Evolutionary conservation across 2,329 filamentous ascomycete species (phyloP).

Genomic region (Ascochyta pisi): DNA sequence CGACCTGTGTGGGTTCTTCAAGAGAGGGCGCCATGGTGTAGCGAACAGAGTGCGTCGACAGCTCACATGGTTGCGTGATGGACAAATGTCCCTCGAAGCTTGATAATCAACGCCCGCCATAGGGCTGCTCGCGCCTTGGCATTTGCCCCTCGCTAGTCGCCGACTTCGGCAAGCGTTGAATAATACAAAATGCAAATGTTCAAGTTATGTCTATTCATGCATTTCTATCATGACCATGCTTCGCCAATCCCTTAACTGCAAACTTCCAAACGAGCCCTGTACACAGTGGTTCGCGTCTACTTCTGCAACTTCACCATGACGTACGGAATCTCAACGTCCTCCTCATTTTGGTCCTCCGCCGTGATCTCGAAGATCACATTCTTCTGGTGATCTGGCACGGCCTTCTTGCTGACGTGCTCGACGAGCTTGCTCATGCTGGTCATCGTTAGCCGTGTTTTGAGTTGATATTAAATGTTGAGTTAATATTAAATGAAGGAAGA

Average conservation of each 20-base stretch:
- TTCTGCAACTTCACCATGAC: conserved; percentile 79
- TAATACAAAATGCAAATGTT: too few relatives aligned
- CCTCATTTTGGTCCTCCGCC: conserved; percentile 83
- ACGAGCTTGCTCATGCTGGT: conserved; percentile 84
- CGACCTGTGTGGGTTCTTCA: conserved; percentile 72
- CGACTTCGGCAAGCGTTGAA: conserved; percentile 1
- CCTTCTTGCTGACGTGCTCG: conserved; percentile 88
- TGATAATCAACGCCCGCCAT: conserved; percentile 43
- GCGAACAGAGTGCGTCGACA: conserved; percentile 11
- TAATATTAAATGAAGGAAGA: conserved; percentile 26
- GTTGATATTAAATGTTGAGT: neutral
- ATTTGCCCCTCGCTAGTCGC: conserved; percentile 18
- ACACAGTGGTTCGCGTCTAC: neutral
- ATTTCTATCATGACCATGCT: conserved; percentile 2
- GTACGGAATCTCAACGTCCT: conserved; percentile 97
- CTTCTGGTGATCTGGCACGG: conserved; percentile 88
- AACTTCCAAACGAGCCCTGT: neutral
- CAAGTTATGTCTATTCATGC: conserved; percentile 12
- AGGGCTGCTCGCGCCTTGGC: conserved; percentile 34
- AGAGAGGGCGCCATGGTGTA: conserved; percentile 78
- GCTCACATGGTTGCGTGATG: conserved; percentile 31
- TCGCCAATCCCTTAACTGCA: neutral
- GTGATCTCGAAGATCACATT: conserved; percentile 96
- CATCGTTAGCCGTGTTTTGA: conserved; percentile 29
- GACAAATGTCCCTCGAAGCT: conserved; percentile 30